Conservation (phyloP, 1,284 basidiomycete species). For the Malassezia pachydermatis region DNA sequence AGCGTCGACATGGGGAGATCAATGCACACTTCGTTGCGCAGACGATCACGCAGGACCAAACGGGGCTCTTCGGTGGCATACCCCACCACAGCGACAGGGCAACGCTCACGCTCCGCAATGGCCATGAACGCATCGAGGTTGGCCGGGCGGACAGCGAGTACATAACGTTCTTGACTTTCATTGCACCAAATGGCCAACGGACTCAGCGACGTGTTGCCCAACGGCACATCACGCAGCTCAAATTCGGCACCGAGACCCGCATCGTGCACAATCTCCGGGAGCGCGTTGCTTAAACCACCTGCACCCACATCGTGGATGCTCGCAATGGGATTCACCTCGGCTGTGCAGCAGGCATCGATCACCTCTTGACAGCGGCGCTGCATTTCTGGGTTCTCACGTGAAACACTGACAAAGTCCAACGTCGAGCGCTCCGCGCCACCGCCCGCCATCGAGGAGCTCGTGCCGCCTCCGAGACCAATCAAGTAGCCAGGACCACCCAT, state of each 20-base stretch:
- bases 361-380: constrained; percentile 93
- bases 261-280: constrained; percentile 95
- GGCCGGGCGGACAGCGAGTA: constrained; percentile 56
- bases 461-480: constrained; percentile 92
- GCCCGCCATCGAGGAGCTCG: constrained; percentile 75
- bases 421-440: constrained; percentile 63
- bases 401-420: constrained; percentile 92
- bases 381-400: constrained; percentile 97
- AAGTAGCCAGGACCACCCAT: constrained; percentile 94
- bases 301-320: constrained; percentile 98
- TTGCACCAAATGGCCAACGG: constrained; percentile 99
- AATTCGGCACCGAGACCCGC: constrained; percentile 79
- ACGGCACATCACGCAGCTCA: constrained; percentile 83
- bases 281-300: constrained; percentile 87
- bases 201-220: constrained; percentile 86
- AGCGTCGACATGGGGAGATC: constrained; percentile 85
- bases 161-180: constrained; percentile 95
- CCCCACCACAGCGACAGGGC: constrained; percentile 84
- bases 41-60: constrained; percentile 77
- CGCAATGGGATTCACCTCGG: constrained; percentile 62
- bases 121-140: constrained; percentile 56
- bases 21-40: constrained; percentile 70
- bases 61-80: constrained; percentile 64
- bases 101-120: constrained; percentile 78
- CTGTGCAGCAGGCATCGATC: constrained; percentile 60